Conservation (phyloP, 805 yeast species). For the Metschnikowia arizonensis region DNA sequence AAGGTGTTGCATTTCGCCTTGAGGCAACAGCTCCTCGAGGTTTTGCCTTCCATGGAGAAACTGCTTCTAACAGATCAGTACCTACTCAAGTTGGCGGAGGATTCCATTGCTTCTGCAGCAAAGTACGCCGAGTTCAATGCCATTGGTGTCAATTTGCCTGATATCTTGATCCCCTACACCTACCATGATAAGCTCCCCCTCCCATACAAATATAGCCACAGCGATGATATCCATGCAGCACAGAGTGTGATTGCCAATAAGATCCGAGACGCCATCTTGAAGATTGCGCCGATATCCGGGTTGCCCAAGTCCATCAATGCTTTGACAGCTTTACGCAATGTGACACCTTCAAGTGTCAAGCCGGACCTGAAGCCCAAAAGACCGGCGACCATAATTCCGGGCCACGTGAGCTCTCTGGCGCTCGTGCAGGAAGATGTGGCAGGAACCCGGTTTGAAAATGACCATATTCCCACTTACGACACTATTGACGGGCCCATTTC, state of each 20-base stretch:
- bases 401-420: conserved; percentile 34
- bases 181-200: conserved; percentile 38
- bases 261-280: conserved; percentile 72
- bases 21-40: conserved; percentile 40
- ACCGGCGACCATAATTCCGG: conserved; percentile 27
- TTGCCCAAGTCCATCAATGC: conserved; percentile 83
- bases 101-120: conserved; percentile 36
- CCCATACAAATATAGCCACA: conserved; percentile 28
- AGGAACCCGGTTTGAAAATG: conserved; percentile 34
- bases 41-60: conserved; percentile 19
- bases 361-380: conserved; percentile 24
- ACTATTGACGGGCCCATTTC: conserved; percentile 44
- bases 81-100: conserved; percentile 36
- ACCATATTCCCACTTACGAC: conserved; percentile 19
- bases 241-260: conserved; percentile 44
- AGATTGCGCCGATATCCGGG: conserved; percentile 76
- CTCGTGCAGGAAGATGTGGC: conserved; percentile 37
- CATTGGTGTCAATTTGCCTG: conserved; percentile 42
- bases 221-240: conserved; percentile 34
- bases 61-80: conserved; percentile 31
- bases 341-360: conserved; percentile 50
- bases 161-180: conserved; percentile 37
- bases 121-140: conserved; percentile 36
- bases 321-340: conserved; percentile 56
- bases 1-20: conserved; percentile 66